Conservation (phyloP, 2,329 filamentous ascomycete species). For the Pyrenochaeta sp. region DNA sequence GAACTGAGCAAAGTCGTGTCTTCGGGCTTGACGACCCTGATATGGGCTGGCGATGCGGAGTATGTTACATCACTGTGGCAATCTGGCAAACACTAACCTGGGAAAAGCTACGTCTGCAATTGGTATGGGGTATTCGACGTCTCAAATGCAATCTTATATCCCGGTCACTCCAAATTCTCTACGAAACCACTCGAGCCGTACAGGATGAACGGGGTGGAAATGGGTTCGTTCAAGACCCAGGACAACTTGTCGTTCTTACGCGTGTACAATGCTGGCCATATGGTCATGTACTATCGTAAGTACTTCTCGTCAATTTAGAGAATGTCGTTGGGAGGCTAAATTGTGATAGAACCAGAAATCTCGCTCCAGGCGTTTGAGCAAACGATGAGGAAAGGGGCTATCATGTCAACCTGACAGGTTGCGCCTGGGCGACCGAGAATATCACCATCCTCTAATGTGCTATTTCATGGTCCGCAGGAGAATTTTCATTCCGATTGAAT, state of each 20-base stretch:
- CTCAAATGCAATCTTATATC: conserved; percentile 45
- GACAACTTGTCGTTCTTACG: conserved; percentile 66
- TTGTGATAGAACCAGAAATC: conserved; percentile 48
- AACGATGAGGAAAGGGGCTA: conserved; percentile 49
- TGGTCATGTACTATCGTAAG: conserved; percentile 58
- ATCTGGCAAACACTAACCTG: conserved; percentile 1
- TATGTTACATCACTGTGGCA: conserved; percentile 32
- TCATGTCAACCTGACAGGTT: conserved; percentile 50
- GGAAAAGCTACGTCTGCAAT: conserved; percentile 44
- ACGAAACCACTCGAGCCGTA: conserved; percentile 50
- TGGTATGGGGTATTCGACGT: conserved; percentile 51
- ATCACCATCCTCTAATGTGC: too few species aligned
- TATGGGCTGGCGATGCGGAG: conserved; percentile 55
- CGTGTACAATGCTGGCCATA: conserved; percentile 55
- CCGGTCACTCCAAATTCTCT: conserved; percentile 51
- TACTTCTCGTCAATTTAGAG: background rate
- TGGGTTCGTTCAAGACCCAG: conserved; percentile 67
- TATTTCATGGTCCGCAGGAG: too few species aligned
- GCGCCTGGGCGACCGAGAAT: too few species aligned
- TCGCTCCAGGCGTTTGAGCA: conserved; percentile 58
- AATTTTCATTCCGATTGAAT: too few species aligned
- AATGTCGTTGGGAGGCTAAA: background rate
- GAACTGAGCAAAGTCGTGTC: conserved; percentile 27
- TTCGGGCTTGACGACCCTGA: conserved; percentile 41
- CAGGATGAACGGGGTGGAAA: conserved; percentile 53